These are phyloP conservation scores for Diaporthe citrichinensis DNA, from an alignment of 2,329 filamentous ascomycete species.

Conservation along the genomic window DNA sequence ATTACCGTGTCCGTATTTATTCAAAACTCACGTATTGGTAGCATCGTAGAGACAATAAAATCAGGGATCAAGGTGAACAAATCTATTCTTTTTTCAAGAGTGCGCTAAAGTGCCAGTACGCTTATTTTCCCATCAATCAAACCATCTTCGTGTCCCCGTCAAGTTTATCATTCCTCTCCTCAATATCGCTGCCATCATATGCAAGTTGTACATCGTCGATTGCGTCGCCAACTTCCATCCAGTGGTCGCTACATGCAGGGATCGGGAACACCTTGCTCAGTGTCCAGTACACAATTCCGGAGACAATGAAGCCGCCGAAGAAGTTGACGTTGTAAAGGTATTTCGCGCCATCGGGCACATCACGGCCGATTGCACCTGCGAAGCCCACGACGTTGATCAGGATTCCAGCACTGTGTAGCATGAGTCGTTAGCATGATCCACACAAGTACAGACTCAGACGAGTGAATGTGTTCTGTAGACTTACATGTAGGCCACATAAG, in stretches of 20 bases:
- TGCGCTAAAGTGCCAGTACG: neutral
- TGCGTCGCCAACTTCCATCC: constrained; percentile 82
- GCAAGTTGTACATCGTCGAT: constrained; percentile 67
- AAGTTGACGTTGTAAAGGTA: constrained; percentile 95
- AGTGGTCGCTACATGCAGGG: constrained; percentile 79
- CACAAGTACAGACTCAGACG: too few species aligned
- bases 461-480: neutral
- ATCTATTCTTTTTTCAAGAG: neutral
- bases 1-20: neutral
- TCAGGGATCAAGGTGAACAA: neutral
- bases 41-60: too few species aligned
- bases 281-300: constrained; percentile 75
- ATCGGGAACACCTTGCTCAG: constrained; percentile 80
- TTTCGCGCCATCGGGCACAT: constrained; percentile 82
- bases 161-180: constrained; percentile 13
- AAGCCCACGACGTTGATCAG: constrained; percentile 94
- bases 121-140: neutral
- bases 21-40: neutral
- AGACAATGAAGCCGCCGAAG: constrained; percentile 85
- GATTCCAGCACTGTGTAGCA: constrained; percentile 72
- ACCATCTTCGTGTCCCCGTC: constrained; percentile 38
- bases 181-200: constrained; percentile 53
- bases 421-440: neutral
- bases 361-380: constrained; percentile 79
- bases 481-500: constrained; percentile 82